Base-by-base conservation (phyloP, 352 stramenopile genomes). In the Phytophthora pseudosyringae region DNA sequence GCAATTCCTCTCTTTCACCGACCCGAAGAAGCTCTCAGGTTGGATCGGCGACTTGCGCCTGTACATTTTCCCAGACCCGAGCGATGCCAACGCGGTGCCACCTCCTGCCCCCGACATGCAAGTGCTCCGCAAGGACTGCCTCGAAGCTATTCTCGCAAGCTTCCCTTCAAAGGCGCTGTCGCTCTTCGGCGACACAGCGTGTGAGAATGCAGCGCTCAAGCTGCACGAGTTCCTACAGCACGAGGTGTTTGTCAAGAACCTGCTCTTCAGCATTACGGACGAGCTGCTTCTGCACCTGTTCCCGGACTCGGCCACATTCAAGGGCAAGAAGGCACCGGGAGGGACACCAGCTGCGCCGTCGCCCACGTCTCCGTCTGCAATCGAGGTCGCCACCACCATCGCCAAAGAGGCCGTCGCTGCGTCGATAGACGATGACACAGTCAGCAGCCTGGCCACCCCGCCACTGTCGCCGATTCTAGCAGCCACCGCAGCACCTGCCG, bases 201-300 rank as follows among this genome's bases (percentile, higher is more conserved):
- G 80, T 44, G 75, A 88, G 57, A 91, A 89, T 60, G 87, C 81
- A 40, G 80, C 81, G 44, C 73, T 91, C 56, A 95, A 96, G 71
- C 69, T 96, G 40, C 86, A 94, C 63, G 86, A 94, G 67, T 94
- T 96, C 45, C 48, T 94, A 56, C 88, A 96, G 73, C 86, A 94
- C 74, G 83, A 94, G 55, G 72, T 91, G n/a, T 90, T 94, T 64
- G 77, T 94, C 33, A 94, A 94, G 75, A 96, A 94, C 55, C 54
- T 96, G 51, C 51, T 91, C 28, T 94, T 94, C 57, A 93, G 78
- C 62, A 72, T 94, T 55, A 71, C 76, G 39, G 88, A 94, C 67
- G 84, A 93, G 55, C 64, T 94, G 50, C 73, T 93, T 39, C 67
- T 86, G 51, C 83, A 90, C 36, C 64, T 96, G 43, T 96, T 94